A percentile compares a stretch with the other conserved stretches of the same genome.
Conservation (phyloP, 1,284 basidiomycete species). For the Tilletia setariae region DNA sequence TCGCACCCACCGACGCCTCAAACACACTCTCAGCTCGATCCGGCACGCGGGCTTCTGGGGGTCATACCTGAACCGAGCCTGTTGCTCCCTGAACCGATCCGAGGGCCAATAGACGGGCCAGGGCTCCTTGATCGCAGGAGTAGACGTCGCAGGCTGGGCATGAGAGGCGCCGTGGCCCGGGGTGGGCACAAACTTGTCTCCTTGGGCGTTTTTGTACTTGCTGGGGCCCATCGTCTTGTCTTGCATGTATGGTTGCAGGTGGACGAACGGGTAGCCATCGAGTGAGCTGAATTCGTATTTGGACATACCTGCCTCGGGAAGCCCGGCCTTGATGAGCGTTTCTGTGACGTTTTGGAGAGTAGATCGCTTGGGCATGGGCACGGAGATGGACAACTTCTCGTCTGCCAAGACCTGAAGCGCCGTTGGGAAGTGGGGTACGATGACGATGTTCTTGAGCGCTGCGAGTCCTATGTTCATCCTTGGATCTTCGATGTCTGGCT, state of each 20-base stretch:
- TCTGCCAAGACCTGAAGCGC: not conserved
- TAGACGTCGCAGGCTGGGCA: not conserved
- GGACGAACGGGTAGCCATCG: slow-evolving; percentile 17
- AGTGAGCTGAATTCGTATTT: not conserved
- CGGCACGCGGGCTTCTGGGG: slow-evolving; percentile 27
- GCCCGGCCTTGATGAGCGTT: not conserved
- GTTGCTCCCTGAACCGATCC: slow-evolving; percentile 23
- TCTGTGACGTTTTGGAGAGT: not conserved
- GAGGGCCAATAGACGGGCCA: slow-evolving; percentile 19
- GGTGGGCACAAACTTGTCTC: not conserved
- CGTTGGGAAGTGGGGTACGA: slow-evolving; percentile 4
- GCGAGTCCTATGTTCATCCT: not conserved
- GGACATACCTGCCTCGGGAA: not conserved
- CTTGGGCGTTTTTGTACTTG: not conserved
- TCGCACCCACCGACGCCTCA: slow-evolving; percentile 19
- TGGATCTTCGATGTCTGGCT: no score
- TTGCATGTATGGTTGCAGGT: not conserved
- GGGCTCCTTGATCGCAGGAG: not conserved
- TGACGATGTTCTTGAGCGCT: slow-evolving; percentile 19
- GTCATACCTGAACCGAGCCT: slow-evolving; percentile 22
- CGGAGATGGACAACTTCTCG: not conserved
- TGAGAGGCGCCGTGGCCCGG: not conserved
- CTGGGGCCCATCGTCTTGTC: not conserved
- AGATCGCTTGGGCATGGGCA: not conserved
- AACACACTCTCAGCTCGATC: slow-evolving; percentile 26